Evolutionary conservation across 148 eudicot species (phyloP).

Genomic region (Diospyros lotus): DNA sequence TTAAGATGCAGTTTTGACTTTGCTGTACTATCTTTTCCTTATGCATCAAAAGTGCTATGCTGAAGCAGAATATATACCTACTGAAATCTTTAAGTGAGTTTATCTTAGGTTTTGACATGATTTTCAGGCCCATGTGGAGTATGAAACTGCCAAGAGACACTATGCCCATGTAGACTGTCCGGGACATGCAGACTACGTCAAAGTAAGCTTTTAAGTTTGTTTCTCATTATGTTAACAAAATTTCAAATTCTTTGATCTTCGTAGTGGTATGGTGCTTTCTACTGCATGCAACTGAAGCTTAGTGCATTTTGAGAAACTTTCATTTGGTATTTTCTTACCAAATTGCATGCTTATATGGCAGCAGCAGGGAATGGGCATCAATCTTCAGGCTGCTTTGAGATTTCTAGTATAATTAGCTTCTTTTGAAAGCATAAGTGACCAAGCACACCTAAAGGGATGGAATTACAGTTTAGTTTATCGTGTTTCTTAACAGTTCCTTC

Average conservation of each 20-base stretch:
- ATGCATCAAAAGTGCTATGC: neutral
- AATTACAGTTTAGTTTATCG: neutral
- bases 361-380: neutral
- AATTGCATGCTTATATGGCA: neutral
- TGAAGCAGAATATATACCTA: neutral
- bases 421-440: neutral
- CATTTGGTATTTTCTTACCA: neutral
- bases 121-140: slow-evolving; percentile 86
- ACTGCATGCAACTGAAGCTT: neutral
- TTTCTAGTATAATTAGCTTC: neutral
- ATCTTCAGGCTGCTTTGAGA: neutral
- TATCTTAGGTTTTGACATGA: neutral
- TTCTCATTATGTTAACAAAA: neutral
- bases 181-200: slow-evolving; percentile 85
- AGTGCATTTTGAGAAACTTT: neutral
- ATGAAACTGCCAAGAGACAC: slow-evolving; percentile 80
- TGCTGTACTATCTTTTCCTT: neutral
- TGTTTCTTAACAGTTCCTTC: neutral
- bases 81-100: neutral
- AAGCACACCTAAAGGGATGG: neutral
- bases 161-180: slow-evolving; percentile 93
- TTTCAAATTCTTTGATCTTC: neutral
- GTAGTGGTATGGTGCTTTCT: neutral
- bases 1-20: slow-evolving; percentile 17
- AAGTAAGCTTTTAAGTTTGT: slow-evolving; percentile 41